phyloP scores from a whole-genome alignment of 2,329 filamentous ascomycete species.

The Colletotrichum melonis region DNA sequence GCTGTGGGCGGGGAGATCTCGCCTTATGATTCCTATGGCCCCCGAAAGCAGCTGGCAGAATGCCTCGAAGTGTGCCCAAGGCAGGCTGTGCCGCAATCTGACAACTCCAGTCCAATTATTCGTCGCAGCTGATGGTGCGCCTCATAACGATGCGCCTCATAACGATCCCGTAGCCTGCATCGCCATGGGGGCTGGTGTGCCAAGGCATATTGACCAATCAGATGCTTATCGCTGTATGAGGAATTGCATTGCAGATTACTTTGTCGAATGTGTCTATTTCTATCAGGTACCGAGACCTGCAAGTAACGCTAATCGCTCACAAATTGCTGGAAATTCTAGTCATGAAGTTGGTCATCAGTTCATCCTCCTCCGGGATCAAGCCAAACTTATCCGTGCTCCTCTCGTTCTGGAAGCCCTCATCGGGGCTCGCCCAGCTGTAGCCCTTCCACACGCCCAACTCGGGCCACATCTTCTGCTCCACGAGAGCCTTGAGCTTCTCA shows the following conservation, averaged over 20 bases:
- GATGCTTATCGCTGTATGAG: too few species aligned
- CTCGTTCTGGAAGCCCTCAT: conserved; percentile 54
- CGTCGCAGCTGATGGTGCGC: background rate
- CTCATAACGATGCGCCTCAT: background rate
- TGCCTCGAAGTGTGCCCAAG: background rate
- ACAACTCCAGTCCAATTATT: background rate
- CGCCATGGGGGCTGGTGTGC: too few species aligned
- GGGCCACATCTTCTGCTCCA: conserved; percentile 60
- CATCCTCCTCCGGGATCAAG: conserved; percentile 16
- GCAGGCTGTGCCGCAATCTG: background rate
- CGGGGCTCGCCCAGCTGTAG: conserved; percentile 73
- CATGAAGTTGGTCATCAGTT: conserved; percentile 23
- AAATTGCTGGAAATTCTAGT: conserved; percentile 15
- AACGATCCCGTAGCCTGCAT: too few species aligned
- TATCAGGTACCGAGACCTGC: background rate
- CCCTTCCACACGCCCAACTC: conserved; percentile 72
- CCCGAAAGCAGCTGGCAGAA: background rate
- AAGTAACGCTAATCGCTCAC: background rate
- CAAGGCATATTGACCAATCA: too few species aligned
- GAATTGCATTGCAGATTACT: too few species aligned
- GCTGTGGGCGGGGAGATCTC: background rate
- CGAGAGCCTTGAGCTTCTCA: conserved; percentile 47
- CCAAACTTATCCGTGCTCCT: conserved; percentile 37
- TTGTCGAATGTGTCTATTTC: background rate
- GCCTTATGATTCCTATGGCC: background rate